Percentiles rank a stretch among this genome's conserved stretches.
These are phyloP conservation scores for Mycena olivaceomarginata DNA, from an alignment of 768 basidiomycete species.

Conservation along the genomic window DNA sequence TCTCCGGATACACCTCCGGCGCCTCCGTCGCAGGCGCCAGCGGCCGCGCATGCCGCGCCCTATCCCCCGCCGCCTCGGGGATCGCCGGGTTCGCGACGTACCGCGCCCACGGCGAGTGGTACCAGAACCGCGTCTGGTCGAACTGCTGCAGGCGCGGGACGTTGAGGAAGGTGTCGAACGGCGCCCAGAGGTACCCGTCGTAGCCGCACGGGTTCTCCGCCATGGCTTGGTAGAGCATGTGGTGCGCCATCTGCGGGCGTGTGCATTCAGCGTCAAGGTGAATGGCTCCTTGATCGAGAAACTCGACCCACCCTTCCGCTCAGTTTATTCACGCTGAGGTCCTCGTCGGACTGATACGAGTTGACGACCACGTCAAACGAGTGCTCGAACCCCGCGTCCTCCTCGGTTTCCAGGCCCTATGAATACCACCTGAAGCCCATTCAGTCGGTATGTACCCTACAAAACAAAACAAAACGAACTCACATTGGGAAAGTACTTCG, in stretches of 20 bases:
- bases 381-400: neutral
- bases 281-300: no score
- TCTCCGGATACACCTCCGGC: slow-evolving; percentile 6
- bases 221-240: slow-evolving; percentile 23
- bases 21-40: neutral
- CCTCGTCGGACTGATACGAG: no score
- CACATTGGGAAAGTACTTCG: slow-evolving; percentile 24
- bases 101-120: slow-evolving; percentile 17
- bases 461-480: neutral
- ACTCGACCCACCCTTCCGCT: no score
- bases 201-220: slow-evolving; percentile 20
- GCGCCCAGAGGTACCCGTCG: slow-evolving; percentile 25
- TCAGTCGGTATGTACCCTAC: no score
- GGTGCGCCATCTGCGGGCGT: slow-evolving; percentile 6
- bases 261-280: no score
- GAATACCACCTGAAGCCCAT: neutral
- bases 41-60: neutral
- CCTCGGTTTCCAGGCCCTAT: slow-evolving; percentile 3
- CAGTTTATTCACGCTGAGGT: no score
- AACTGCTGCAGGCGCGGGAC: slow-evolving; percentile 18
- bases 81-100: slow-evolving; percentile 13
- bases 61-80: no score
- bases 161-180: slow-evolving; percentile 27
- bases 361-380: no score
- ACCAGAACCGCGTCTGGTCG: slow-evolving; percentile 17